Evolutionary conservation across 805 yeast genomes (phyloP), one percentile per base, ranked within the genome.

Genomic region (Nadsonia fulvescens): DNA sequence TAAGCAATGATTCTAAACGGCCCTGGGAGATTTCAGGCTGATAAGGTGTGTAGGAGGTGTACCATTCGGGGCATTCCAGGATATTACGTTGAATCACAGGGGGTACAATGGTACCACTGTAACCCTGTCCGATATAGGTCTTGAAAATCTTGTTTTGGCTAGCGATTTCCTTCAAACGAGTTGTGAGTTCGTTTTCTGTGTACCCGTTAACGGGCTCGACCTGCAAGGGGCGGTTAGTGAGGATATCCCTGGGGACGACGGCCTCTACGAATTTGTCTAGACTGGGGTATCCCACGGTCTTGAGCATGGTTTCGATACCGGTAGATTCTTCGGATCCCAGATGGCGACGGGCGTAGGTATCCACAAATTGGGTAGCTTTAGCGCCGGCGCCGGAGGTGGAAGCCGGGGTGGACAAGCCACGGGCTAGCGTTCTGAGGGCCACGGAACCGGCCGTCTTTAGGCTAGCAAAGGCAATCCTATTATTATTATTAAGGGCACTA

Each of bases 21-120:
- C 98, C 98, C 53, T 89, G 98, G 1, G 94, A 76, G 32, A 89
- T 83, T 50, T 89, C 98, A 1, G 98, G 94, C 56, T 89, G 98
- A 51, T 89, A 89, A 18, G 98, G 98, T 13, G 98, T 89, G 49
- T 89, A 89, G 1, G 95, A 81, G 12, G 98, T 89, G 59, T 89
- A 89, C 98, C 98, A 89, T 46, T 82, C 93, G 5, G 98, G 98
- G 34, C 74, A 69, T 51, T 89, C 98, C 31, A 89, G 56, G 32
- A 89, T 52, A 43, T 89, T 89, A 47, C 98, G 70, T 56, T 79
- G 91, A 39, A 89, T 77, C 18, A 86, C 94, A 2, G 92, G 75
- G 0, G 98, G 98, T 23, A 79, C 57, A 27, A 66, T 59, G 1
- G 96, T 86, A 32, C 92, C 92, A 39, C 79, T 76, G 52, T 86